Evolutionary conservation across 768 basidiomycete species (phyloP), one percentile per base, ranked within the genome.

Genomic region (Leucocoprinus birnbaumii): DNA sequence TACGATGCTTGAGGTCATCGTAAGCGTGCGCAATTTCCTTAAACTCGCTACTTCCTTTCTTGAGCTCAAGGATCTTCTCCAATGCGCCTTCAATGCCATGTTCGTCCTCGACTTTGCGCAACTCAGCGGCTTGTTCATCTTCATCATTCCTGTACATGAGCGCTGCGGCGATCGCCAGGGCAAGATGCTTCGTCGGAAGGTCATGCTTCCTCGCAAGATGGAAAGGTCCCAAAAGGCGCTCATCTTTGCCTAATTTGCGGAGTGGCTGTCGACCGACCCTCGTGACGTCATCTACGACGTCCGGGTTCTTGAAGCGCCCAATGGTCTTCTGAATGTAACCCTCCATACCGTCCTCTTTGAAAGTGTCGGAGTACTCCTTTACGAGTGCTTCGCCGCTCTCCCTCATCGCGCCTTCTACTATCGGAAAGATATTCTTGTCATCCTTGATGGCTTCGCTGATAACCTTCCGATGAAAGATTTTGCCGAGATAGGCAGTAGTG

Each of bases 71-170:
- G 14, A 55, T 41, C 24, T 55, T 55, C 25, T 47, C 37, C 18
- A 55, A 6, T 8, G 46, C 26, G 2, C 46, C 53, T 41, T 41
- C 53, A 31, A 48, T 41, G 21, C 53, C 46, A 18, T 41, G 6
- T 11, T 21, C 22, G 14, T 48, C 38, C 31, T 41, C 46, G 4
- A 26, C 25, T 10, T 48, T 41, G 14, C 42, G 41, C 41, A 49
- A 35, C 9, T 55, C 42, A 9, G 43, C 26, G 10, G 54, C 54
- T 21, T 49, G 48, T 14, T 55, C 54, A 25, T 55, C 47, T 3
- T 49, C 48, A 5, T 49, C 54, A 24, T 49, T 55, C 35, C 46
- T 55, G 22, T 48, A 55, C 53, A 55, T 55, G 26, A 55, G 43
- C 21, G 54, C 48, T 9, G 54, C 48, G 8, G 54, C 47, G 14